Conservation (phyloP, 768 basidiomycete species). For the Butyriboletus loyo region DNA sequence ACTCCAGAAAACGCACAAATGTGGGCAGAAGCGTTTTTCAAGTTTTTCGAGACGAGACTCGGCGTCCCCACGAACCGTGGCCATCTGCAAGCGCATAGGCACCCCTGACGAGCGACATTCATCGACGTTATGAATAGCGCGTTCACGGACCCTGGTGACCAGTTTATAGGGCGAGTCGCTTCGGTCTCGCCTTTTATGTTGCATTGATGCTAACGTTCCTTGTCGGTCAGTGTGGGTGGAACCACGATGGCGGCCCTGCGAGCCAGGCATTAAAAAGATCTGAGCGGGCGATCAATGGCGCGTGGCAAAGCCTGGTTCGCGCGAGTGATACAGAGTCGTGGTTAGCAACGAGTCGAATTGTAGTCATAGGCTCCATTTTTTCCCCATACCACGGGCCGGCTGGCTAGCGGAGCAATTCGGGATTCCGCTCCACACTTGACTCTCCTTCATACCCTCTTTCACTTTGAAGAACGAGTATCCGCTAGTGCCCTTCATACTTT, state of each 20-base stretch:
- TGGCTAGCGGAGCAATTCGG: not conserved
- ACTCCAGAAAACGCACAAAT: slow-evolving; percentile 42
- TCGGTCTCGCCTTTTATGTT: not conserved
- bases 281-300: not conserved
- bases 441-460: too few relatives aligned
- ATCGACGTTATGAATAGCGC: not conserved
- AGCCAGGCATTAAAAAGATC: not conserved
- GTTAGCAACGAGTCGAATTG: not conserved
- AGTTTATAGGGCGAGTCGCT: not conserved
- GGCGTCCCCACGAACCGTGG: slow-evolving; percentile 49
- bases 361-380: too few relatives aligned
- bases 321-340: not conserved
- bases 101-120: not conserved
- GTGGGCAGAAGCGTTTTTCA: slow-evolving; percentile 54
- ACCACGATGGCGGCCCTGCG: not conserved
- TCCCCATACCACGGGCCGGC: too few relatives aligned
- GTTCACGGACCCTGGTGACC: slow-evolving; percentile 4
- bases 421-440: not conserved
- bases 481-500: not conserved
- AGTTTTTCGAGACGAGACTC: slow-evolving; percentile 51
- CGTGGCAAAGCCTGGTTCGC: too few relatives aligned
- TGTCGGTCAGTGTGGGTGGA: slow-evolving; percentile 1
- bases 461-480: not conserved
- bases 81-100: slow-evolving; percentile 43
- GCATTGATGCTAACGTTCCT: not conserved